Base-by-base conservation (phyloP, 768 basidiomycete genomes). In the Lactifluus rugatus region DNA sequence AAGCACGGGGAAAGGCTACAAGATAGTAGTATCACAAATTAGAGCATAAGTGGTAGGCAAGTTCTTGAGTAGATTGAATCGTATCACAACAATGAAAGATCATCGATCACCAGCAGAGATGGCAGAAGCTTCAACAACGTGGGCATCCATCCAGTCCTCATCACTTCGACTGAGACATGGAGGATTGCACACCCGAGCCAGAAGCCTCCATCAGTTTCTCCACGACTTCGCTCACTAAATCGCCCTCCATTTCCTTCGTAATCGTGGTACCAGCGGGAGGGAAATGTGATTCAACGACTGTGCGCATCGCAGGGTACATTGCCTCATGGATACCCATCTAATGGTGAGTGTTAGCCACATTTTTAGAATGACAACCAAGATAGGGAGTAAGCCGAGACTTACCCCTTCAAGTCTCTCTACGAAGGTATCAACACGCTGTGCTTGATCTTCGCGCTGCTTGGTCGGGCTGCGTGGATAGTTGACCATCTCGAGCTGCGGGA, bases 291-390 rank as follows among this genome's bases (percentile, higher is more conserved):
- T 73, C 76, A 57, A 86, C 77, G 65, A 78, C 81, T 1, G 67
- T 69, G 5, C 71, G 70, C 59, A 87, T 69, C 25, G 72, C 73
- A 37, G 84, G 81, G 67, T 81, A 75, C 8, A 75, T 73, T 48
- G 69, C 72, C 60, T 83, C 79, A 11, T 79, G 79, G 60, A 87
- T 85, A 19, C 85, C 85, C 85, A 87, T 87, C 85, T 87, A 50
- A 5, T 63, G 46, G 34, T 47, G 42, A 57, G 21, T 66, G 65
- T 39, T 19, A 26, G 28, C 28, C 17, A 11, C 14, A 48, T 31
- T 57, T 19, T 32, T 9, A 10, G 3, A n/a, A 11, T 46, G 49
- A 25, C 28, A 56, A 42, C 11, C 45, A 48, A 16, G 42, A 44
- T 14, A 13, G 21, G 53, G 36, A 46, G 37, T 37, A 56, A 52